Conservation (phyloP, 2,329 filamentous ascomycete genomes). For the Bisporella sp. region DNA sequence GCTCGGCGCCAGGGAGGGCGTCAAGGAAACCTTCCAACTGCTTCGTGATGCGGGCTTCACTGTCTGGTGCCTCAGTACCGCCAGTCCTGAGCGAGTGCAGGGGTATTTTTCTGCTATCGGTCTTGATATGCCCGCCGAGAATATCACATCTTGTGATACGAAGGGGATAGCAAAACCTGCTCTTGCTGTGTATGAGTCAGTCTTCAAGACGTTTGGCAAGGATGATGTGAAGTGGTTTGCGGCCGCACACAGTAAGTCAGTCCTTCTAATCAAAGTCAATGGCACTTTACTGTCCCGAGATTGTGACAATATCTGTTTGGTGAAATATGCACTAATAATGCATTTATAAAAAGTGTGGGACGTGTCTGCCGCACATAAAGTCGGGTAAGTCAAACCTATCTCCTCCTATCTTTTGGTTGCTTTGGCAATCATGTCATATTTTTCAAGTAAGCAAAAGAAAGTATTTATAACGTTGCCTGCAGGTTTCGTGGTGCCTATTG, state of each 20-base stretch:
- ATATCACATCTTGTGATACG: slow-evolving; percentile 44
- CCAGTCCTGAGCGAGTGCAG: slow-evolving; percentile 39
- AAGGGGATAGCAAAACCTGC: slow-evolving; percentile 44
- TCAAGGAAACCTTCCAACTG: slow-evolving; percentile 34
- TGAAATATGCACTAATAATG: too few species aligned
- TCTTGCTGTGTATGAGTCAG: slow-evolving; percentile 36
- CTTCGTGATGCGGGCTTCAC: slow-evolving; percentile 39
- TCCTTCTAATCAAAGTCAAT: too few species aligned
- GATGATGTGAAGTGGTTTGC: slow-evolving; percentile 44
- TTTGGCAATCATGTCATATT: too few species aligned
- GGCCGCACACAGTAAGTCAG: slow-evolving; percentile 39
- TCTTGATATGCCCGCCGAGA: slow-evolving; percentile 41
- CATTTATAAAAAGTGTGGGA: slow-evolving; percentile 39
- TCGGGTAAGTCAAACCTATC: slow-evolving; percentile 22
- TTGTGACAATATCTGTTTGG: too few species aligned
- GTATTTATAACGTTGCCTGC: background rate
- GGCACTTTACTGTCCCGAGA: too few species aligned
- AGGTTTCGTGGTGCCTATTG: slow-evolving; percentile 46
- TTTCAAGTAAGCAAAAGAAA: background rate
- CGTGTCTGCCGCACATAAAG: slow-evolving; percentile 42
- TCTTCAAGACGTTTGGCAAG: slow-evolving; percentile 33
- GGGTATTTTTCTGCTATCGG: slow-evolving; percentile 43
- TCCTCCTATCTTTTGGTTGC: background rate
- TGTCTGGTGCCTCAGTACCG: slow-evolving; percentile 46
- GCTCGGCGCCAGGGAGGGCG: slow-evolving; percentile 31